Conservation (phyloP, 2,329 filamentous ascomycete genomes). For the Juglanconis juglandina region DNA sequence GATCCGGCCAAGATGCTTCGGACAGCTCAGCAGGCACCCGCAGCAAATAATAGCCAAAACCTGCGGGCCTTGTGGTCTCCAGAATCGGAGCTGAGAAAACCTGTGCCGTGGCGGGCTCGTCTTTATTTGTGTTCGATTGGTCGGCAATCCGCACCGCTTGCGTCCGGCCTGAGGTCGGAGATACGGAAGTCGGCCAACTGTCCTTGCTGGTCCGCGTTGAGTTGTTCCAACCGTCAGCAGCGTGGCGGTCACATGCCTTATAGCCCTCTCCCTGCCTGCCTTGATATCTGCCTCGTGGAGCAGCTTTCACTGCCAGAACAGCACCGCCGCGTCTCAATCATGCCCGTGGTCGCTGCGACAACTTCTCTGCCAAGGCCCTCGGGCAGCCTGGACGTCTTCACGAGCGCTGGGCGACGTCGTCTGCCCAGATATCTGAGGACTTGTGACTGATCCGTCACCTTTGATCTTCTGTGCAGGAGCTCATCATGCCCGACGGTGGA, state of each 20-base stretch:
- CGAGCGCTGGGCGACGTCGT: not conserved
- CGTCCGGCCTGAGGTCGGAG: not conserved
- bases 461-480: not conserved
- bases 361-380: not conserved
- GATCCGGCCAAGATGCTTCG: not conserved
- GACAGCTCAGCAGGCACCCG: not conserved
- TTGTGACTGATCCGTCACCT: not conserved
- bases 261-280: not conserved
- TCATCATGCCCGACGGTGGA: constrained; percentile 9
- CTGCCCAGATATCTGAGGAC: not conserved
- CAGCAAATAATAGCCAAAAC: not conserved
- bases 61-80: not conserved
- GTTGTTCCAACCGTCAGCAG: not conserved
- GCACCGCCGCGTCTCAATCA: not conserved
- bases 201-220: not conserved
- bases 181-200: not conserved
- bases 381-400: not conserved
- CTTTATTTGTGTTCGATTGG: not conserved
- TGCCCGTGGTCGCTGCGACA: not conserved
- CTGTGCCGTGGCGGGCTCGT: not conserved
- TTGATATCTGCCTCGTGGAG: not conserved
- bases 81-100: not conserved
- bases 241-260: not conserved
- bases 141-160: not conserved
- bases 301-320: not conserved